Evolutionary conservation across 257 asterid species (phyloP).

Genomic region (Nicotiana tabacum): DNA sequence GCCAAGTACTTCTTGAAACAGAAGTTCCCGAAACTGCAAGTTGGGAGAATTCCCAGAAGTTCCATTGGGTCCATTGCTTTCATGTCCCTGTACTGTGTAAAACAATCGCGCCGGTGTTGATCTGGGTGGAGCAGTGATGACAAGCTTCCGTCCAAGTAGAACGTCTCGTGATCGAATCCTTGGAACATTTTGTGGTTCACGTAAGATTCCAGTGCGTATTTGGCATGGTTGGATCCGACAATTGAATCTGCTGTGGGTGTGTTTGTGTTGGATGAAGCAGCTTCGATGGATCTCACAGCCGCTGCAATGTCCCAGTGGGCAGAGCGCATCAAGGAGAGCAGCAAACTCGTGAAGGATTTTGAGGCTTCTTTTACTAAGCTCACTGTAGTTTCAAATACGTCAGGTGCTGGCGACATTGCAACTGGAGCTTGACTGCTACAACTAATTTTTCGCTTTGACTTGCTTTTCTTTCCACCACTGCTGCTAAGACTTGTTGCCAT

Average conservation of each 20-base stretch:
- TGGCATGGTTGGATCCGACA: constrained; percentile 76
- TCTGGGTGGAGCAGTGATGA: constrained; percentile 79
- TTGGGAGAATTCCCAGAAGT: constrained; percentile 78
- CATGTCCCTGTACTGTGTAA: constrained; percentile 85
- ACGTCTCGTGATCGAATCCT: constrained; percentile 94
- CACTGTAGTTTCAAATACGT: constrained; percentile 68
- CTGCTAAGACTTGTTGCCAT: constrained; percentile 50
- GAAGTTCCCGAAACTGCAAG: constrained; percentile 87
- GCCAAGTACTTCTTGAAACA: constrained; percentile 84
- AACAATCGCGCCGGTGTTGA: constrained; percentile 85
- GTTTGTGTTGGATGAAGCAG: constrained; percentile 48
- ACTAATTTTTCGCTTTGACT: constrained; percentile 68
- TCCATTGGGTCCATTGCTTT: constrained; percentile 91
- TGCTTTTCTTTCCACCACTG: constrained; percentile 47
- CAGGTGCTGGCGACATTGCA: constrained; percentile 62
- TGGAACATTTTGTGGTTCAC: constrained; percentile 80
- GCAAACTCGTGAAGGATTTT: constrained; percentile 67
- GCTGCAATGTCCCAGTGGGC: constrained; percentile 95
- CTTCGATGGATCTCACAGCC: constrained; percentile 89
- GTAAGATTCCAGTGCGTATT: constrained; percentile 78
- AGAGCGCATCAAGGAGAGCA: constrained; percentile 87
- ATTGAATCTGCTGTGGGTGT: constrained; percentile 36
- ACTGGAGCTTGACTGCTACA: constrained; percentile 73
- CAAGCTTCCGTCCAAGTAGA: constrained; percentile 94
- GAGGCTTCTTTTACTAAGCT: constrained; percentile 64